Evolutionary conservation across 352 stramenopile species (phyloP).

Genomic region (Saprolegnia parasitica): DNA sequence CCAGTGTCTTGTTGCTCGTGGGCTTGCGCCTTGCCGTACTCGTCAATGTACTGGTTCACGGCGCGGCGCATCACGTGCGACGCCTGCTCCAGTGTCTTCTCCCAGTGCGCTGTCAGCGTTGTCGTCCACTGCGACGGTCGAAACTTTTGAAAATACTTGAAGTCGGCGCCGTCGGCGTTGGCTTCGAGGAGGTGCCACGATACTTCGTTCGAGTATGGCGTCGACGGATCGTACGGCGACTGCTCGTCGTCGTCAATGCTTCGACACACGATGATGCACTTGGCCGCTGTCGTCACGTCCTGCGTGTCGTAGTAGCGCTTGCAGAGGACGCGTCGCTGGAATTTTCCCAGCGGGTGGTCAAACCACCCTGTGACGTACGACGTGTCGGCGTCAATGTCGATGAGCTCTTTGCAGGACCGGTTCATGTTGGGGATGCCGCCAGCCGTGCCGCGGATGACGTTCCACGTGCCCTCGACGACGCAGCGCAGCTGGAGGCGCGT

Average conservation of each 20-base stretch:
- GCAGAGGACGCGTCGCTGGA: conserved; percentile 5
- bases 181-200: conserved; percentile 6
- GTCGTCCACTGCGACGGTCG: conserved; percentile 5
- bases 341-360: conserved; percentile 6
- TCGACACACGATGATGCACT: conserved; percentile 9
- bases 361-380: conserved; percentile 16
- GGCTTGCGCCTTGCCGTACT: background rate
- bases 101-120: background rate
- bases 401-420: conserved; percentile 2
- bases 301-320: conserved; percentile 1
- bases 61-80: conserved; percentile 2
- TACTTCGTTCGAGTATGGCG: conserved; percentile 13
- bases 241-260: conserved; percentile 1
- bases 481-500: background rate
- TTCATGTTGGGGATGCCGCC: conserved; percentile 16
- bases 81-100: conserved; percentile 5
- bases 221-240: background rate
- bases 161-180: background rate
- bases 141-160: conserved; percentile 15
- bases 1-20: no score
- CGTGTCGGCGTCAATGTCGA: conserved; percentile 12
- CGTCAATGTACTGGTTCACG: conserved; percentile 2
- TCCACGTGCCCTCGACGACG: conserved; percentile 1
- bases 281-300: background rate
- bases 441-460: conserved; percentile 1